These are phyloP conservation scores for Trichoderma sp. DNA, from an alignment of 2,329 filamentous ascomycete species.

Conservation along the genomic window DNA sequence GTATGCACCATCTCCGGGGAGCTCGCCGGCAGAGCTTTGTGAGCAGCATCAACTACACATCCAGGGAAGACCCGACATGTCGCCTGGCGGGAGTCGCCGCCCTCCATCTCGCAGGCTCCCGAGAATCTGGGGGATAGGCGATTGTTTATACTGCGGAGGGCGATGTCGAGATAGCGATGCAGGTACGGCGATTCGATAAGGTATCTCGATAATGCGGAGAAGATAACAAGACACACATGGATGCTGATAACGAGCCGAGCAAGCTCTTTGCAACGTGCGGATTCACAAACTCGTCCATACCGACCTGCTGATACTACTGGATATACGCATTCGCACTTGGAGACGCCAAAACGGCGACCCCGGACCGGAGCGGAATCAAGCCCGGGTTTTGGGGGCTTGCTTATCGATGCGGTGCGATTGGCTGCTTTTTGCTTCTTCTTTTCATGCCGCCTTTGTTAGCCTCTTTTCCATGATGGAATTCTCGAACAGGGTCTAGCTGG, in stretches of 20 bases:
- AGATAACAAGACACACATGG: neutral
- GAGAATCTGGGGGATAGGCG: neutral
- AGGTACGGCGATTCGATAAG: neutral
- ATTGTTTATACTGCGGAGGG: neutral
- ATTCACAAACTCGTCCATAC: neutral
- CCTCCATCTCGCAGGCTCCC: conserved; percentile 15
- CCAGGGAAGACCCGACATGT: neutral
- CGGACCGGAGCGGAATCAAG: conserved; percentile 6
- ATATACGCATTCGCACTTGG: neutral
- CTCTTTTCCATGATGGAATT: neutral
- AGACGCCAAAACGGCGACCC: conserved; percentile 1
- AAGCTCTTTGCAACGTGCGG: neutral
- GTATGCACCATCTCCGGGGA: neutral
- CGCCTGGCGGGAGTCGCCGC: conserved; percentile 9
- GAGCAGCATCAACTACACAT: neutral
- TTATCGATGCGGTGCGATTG: conserved; percentile 13
- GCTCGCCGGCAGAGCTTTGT: neutral
- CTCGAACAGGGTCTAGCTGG: neutral
- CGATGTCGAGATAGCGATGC: neutral
- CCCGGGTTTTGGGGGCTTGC: neutral
- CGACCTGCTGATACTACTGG: no score
- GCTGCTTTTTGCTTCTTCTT: neutral
- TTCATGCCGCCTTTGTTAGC: neutral
- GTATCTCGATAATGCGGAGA: neutral
- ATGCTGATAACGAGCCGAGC: conserved; percentile 1